Evolutionary conservation across 495 filamentous ascomycete genomes (phyloP), one percentile per base, ranked within the genome.

Genomic region (Cercophora sp.): DNA sequence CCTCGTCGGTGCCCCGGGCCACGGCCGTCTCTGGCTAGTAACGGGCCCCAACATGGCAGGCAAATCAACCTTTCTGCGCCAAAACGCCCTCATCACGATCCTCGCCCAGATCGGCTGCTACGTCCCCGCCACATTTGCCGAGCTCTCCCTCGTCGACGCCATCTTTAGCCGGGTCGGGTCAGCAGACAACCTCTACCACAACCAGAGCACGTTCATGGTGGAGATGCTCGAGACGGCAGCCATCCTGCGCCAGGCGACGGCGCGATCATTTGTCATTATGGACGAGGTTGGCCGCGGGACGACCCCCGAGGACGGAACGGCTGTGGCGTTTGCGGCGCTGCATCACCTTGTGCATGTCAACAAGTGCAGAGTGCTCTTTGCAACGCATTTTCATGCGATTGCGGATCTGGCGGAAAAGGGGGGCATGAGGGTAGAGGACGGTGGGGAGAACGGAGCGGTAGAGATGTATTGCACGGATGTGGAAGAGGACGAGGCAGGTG

Each of bases 41-140:
- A 96, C 92, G 1, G 93, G 93, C 0, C 93, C 94, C n/a, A 98
- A 98, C 72, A 98, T 98, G 93, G 94, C 85, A 5, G 93, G 93
- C 24, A 98, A 98, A 70, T 89, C 85, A 63, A 98, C 93, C 0
- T 98, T 94, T 62, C 74, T 98, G 2, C 85, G 94, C 2, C 93
- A 96, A 51, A 96, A 95, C 69, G 93, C 93, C 1, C 74, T 98
- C 49, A 94, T 96, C 59, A 87, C 86, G 4, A 88, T 98, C 50
- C 79, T 98, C 8, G 91, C 94, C 0, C 93, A 98, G 66, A 84
- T 88, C 0, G 93, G 93, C 1, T 90, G 83, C 29, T 97, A 89
- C 60, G 92, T 98, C 0, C 93, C 93, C 1, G 93, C 93, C 2
- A 78, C 84, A 32, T 85, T 89, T 65, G 91, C 88, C 2, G 82